Percentiles rank a stretch among this genome's conserved stretches.
Conservation (phyloP, 306 rosid genomes). For the Purshia tridentata region DNA sequence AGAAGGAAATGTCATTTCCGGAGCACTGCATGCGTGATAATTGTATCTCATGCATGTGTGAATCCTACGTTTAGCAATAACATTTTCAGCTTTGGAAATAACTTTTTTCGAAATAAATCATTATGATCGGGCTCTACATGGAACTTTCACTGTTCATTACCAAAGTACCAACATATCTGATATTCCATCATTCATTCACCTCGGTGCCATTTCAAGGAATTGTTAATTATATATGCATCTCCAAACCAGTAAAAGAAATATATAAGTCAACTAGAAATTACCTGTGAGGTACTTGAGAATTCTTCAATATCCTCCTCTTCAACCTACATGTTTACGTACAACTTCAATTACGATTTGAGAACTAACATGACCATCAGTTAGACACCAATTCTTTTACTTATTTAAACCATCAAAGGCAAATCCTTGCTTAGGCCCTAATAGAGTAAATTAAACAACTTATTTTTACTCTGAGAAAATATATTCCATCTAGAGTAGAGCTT, state of each 20-base stretch:
- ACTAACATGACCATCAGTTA: background rate
- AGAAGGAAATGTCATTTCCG: background rate
- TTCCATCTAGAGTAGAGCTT: background rate
- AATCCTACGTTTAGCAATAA: background rate
- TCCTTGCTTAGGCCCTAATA: no score
- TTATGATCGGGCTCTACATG: background rate
- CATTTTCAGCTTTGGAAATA: no score
- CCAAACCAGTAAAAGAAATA: background rate
- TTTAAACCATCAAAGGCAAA: background rate
- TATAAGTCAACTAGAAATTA: conserved; percentile 3
- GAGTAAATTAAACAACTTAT: background rate
- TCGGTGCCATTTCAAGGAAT: background rate
- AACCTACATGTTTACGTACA: conserved; percentile 28
- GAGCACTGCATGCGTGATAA: background rate
- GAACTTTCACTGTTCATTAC: background rate
- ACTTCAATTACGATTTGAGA: background rate
- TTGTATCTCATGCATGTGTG: background rate
- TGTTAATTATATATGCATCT: background rate
- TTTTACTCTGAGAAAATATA: background rate
- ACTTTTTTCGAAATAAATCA: background rate
- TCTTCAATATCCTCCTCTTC: conserved; percentile 46
- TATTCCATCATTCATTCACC: background rate
- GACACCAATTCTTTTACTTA: background rate
- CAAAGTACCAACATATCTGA: background rate
- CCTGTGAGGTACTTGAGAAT: conserved; percentile 43